These are phyloP conservation scores for Ustilago tritici DNA, from an alignment of 1,284 basidiomycete genomes.

Conservation along the genomic window DNA sequence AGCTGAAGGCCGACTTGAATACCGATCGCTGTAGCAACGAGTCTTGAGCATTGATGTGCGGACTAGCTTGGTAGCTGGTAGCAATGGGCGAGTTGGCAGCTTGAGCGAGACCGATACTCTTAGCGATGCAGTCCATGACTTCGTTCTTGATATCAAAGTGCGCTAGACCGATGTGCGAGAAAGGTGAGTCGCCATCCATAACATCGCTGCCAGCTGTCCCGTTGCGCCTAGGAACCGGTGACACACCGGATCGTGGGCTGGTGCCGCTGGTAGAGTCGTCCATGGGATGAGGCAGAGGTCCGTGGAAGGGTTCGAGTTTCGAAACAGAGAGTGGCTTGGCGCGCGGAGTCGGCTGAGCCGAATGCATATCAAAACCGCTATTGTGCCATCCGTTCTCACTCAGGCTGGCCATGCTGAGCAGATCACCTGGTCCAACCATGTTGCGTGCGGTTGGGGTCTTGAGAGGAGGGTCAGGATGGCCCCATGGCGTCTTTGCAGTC, in stretches of 20 bases:
- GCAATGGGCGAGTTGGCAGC: slow-evolving; percentile 71
- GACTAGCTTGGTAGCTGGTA: slow-evolving; percentile 67
- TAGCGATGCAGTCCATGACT: slow-evolving; percentile 96
- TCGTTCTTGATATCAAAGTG: slow-evolving; percentile 91
- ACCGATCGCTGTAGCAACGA: slow-evolving; percentile 54
- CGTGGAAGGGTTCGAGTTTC: slow-evolving; percentile 46
- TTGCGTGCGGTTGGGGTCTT: slow-evolving; percentile 59
- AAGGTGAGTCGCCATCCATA: slow-evolving; percentile 30
- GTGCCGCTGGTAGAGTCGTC: slow-evolving; percentile 31
- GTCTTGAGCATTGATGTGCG: slow-evolving; percentile 54
- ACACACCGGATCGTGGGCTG: slow-evolving; percentile 25
- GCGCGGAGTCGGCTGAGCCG: slow-evolving; percentile 45
- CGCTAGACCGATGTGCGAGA: slow-evolving; percentile 68
- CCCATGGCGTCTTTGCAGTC: slow-evolving; percentile 57
- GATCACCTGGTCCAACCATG: slow-evolving; percentile 72
- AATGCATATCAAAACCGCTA: slow-evolving; percentile 35
- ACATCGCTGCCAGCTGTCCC: slow-evolving; percentile 15
- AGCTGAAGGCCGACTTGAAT: slow-evolving; percentile 84
- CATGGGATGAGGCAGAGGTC: slow-evolving; percentile 41
- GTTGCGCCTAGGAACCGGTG: slow-evolving; percentile 23
- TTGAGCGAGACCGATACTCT: slow-evolving; percentile 94
- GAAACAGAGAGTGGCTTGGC: slow-evolving; percentile 39
- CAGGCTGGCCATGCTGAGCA: slow-evolving; percentile 72
- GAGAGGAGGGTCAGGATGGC: slow-evolving; percentile 61
- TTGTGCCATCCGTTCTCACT: slow-evolving; percentile 42